Evolutionary conservation across 495 filamentous ascomycete genomes (phyloP).

Genomic region (Neurospora tetraspora): DNA sequence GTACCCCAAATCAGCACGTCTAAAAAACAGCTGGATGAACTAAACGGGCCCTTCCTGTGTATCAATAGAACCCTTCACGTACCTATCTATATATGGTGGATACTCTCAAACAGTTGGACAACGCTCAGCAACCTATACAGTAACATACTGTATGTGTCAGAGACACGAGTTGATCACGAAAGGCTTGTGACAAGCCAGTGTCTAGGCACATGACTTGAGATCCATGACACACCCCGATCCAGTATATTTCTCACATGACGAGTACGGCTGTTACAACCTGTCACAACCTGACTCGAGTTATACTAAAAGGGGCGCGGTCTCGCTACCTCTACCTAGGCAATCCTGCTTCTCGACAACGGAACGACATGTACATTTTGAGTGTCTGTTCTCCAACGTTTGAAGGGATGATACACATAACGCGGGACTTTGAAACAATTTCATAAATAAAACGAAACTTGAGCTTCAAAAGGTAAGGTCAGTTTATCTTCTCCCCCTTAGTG

Average conservation of each 20-base stretch:
- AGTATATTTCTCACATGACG: background rate
- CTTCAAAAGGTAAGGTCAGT: background rate
- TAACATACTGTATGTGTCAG: background rate
- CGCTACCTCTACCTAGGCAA: background rate
- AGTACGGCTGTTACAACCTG: background rate
- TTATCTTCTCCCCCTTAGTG: background rate
- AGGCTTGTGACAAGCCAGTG: background rate
- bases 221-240: background rate
- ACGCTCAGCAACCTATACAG: background rate
- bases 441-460: background rate
- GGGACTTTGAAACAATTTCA: background rate
- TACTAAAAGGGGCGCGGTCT: background rate
- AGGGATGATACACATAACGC: background rate
- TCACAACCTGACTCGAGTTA: background rate
- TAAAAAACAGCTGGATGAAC: too few species aligned
- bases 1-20: too few species aligned
- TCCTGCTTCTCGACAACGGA: background rate
- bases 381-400: background rate
- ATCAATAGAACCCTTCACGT: background rate
- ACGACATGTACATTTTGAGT: background rate
- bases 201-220: background rate
- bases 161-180: background rate
- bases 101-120: background rate
- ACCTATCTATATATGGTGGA: background rate
- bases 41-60: too few species aligned